These are phyloP conservation scores for Tricholoma furcatifolium DNA, from an alignment of 768 basidiomycete species.

Conservation along the genomic window DNA sequence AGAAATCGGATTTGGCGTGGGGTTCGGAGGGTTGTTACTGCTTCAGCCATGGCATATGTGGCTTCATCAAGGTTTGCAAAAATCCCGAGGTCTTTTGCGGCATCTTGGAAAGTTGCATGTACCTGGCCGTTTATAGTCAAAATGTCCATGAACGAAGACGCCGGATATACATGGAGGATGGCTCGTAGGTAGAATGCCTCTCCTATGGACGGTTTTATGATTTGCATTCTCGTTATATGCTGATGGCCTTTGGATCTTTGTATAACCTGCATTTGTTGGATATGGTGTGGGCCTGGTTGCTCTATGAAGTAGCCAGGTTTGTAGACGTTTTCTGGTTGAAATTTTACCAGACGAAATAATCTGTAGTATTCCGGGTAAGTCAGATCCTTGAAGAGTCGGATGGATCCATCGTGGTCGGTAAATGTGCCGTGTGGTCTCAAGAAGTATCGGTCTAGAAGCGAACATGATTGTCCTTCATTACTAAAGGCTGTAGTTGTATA, in stretches of 20 bases:
- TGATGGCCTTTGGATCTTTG: background rate
- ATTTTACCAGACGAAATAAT: background rate
- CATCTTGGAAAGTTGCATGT: conserved; percentile 21
- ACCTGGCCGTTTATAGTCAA: conserved; percentile 17
- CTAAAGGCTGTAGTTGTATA: conserved; percentile 15
- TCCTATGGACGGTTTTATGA: conserved; percentile 24
- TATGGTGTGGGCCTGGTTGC: background rate
- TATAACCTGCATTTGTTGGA: conserved; percentile 11
- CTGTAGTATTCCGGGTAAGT: background rate
- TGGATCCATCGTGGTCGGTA: background rate
- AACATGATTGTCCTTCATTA: conserved; percentile 12
- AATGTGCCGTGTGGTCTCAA: background rate
- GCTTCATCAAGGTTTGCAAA: conserved; percentile 18
- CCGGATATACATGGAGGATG: conserved; percentile 21
- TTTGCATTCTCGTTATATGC: conserved; percentile 23
- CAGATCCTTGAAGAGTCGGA: background rate
- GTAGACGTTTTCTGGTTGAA: background rate
- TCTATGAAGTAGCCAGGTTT: background rate
- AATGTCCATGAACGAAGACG: conserved; percentile 15
- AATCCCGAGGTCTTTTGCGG: conserved; percentile 15
- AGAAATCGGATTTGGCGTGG: conserved; percentile 36
- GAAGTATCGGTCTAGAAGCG: conserved; percentile 21
- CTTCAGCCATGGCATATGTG: conserved; percentile 32
- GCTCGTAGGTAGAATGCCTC: conserved; percentile 32
- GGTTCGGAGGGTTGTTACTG: conserved; percentile 26